Evolutionary conservation across 2,329 filamentous ascomycete genomes (phyloP), one percentile per base, ranked within the genome.

Genomic region (Pseudogymnoascus sp.): DNA sequence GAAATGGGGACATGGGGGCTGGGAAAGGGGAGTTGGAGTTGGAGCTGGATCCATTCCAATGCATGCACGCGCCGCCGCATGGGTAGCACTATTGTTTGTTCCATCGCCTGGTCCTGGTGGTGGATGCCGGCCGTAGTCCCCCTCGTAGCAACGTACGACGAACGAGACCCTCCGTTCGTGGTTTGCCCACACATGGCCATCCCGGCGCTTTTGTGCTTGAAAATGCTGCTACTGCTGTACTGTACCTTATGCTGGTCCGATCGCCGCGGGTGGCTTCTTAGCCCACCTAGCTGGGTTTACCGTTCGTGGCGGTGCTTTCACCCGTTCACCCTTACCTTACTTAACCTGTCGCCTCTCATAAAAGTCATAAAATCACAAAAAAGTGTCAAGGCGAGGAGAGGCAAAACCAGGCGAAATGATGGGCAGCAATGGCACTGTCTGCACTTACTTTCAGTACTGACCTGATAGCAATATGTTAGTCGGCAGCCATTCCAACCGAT

Each of bases 181-280:
- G n/a, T 42, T 28, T 50, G 26, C 26, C 15, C n/a, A 13, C 47
- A 31, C 47, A 53, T 31, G 47, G 47, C 47, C 26, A 53, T 53
- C 47, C 47, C 10, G 47, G 26, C 21, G 31, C 23, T 31, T 31
- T 11, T 53, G 47, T 53, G 47, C 47, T 31, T 31, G 47, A 17
- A 53, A 42, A 19, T 53, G n/a, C 28, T 47, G 47, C n/a, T 31
- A 31, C 26, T 53, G 47, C 26, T 53, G 47, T 53, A 53, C 47
- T 31, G 47, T 53, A 53, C 47, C 47, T 53, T 53, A 53, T 53
- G 47, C 47, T 53, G 47, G 47, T 53, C 47, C 47, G 47, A 53
- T 53, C 47, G 47, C 26, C 47, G 47, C 47, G 47, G 47, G 47
- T 53, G 47, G 47, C 47, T 53, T 53, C 47, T 31, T 53, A 31